Conservation (phyloP, 331 rosid genomes). For the Pyracantha coccinea region DNA sequence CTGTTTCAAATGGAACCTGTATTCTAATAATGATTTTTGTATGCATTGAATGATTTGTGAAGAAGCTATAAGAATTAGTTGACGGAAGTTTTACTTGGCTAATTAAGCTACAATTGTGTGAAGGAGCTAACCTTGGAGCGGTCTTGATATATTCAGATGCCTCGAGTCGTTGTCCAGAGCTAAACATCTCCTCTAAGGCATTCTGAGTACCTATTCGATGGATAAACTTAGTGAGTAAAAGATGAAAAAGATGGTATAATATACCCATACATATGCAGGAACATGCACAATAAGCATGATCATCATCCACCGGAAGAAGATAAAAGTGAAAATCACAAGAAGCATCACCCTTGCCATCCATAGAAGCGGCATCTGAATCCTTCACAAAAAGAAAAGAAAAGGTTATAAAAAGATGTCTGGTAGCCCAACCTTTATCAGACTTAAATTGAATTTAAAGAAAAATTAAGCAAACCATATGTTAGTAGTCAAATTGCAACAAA, state of each 20-base stretch:
- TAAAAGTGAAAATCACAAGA: neutral
- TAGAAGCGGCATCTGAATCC: conserved; percentile 40
- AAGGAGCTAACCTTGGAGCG: conserved; percentile 26
- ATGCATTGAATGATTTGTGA: neutral
- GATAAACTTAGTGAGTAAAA: conserved; percentile 11
- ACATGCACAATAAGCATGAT: too few relatives aligned
- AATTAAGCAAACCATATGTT: neutral
- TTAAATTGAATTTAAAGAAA: neutral
- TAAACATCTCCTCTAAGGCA: conserved; percentile 20
- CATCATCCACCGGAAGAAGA: neutral
- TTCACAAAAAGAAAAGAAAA: conserved; percentile 8
- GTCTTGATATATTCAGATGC: conserved; percentile 22
- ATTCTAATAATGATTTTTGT: neutral
- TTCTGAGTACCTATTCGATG: conserved; percentile 34
- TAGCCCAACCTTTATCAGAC: neutral
- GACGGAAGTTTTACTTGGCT: neutral
- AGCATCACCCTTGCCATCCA: conserved; percentile 30
- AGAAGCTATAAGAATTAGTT: neutral
- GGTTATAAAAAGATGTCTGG: neutral
- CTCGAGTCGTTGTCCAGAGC: conserved; percentile 22
- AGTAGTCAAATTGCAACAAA: neutral
- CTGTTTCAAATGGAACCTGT: neutral
- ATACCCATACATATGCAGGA: neutral
- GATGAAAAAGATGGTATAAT: neutral
- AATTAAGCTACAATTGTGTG: neutral